These are phyloP conservation scores for Lipomyces starkeyi DNA, from an alignment of 805 yeast species.

Conservation along the genomic window DNA sequence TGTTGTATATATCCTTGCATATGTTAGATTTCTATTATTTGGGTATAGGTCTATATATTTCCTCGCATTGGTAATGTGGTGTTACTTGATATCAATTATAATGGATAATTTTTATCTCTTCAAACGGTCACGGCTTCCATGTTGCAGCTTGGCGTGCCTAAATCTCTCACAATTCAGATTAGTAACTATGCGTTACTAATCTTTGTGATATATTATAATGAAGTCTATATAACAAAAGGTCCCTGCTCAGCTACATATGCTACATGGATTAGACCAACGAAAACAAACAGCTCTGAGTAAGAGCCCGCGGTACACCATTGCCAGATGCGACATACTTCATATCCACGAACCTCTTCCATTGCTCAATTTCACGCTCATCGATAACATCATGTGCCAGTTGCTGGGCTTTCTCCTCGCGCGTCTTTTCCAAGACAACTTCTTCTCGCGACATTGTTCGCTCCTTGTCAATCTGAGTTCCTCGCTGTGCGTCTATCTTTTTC, in stretches of 20 bases:
- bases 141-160: not conserved
- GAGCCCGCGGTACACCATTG: constrained; percentile 26
- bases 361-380: constrained; percentile 22
- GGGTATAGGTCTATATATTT: not conserved
- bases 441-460: not conserved
- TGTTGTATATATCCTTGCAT: not conserved
- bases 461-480: not conserved
- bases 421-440: not conserved
- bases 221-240: not conserved
- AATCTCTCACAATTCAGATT: not conserved
- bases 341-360: constrained; percentile 30
- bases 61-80: not conserved
- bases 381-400: not conserved
- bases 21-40: not conserved
- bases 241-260: not conserved
- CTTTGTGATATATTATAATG: constrained; percentile 7
- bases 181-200: not conserved
- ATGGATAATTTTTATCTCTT: not conserved
- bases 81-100: not conserved
- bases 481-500: not conserved
- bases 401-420: not conserved
- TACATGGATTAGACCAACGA: constrained; percentile 11
- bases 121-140: not conserved
- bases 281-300: constrained; percentile 20
- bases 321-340: constrained; percentile 19